Percentiles rank a stretch among this genome's conserved stretches.
phyloP scores from a whole-genome alignment of 441 rosid genomes.

The Croton setiger region DNA sequence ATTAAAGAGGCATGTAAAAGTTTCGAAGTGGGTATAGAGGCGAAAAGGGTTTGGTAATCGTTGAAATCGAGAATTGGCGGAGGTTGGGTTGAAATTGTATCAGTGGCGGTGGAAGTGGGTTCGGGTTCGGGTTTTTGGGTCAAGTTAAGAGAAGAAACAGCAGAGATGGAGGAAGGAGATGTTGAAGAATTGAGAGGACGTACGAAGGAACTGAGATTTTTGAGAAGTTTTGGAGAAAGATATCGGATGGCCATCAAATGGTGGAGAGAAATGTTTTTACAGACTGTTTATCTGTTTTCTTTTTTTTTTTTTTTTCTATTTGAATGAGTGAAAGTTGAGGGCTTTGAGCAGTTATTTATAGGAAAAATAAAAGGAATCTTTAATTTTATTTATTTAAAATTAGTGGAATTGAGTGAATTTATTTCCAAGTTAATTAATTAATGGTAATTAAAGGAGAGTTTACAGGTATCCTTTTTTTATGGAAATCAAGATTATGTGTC shows the following conservation, averaged over 20 bases:
- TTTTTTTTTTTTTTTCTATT: too few relatives aligned
- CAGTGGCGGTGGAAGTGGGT: slow-evolving; percentile 10
- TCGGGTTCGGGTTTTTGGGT: slow-evolving; percentile 21
- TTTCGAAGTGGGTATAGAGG: slow-evolving; percentile 36
- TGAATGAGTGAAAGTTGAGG: neutral
- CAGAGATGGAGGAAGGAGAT: slow-evolving; percentile 39
- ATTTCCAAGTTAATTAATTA: too few relatives aligned
- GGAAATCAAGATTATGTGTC: too few relatives aligned
- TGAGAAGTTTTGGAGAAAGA: slow-evolving; percentile 39
- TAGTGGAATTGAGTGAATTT: too few relatives aligned
- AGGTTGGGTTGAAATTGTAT: neutral
- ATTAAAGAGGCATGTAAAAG: slow-evolving; percentile 48
- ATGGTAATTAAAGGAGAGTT: too few relatives aligned
- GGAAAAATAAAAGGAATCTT: neutral
- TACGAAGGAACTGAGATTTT: slow-evolving; percentile 17
- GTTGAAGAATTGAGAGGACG: slow-evolving; percentile 33
- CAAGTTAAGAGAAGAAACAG: slow-evolving; percentile 26
- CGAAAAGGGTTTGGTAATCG: slow-evolving; percentile 50
- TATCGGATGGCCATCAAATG: slow-evolving; percentile 42
- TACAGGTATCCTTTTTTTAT: neutral
- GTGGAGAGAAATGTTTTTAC: neutral
- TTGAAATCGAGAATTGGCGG: slow-evolving; percentile 39
- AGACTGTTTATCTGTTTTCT: too few relatives aligned
- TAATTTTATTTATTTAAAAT: too few relatives aligned
- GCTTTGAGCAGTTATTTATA: neutral